Evolutionary conservation across 495 filamentous ascomycete genomes (phyloP), one percentile per base, ranked within the genome.

Genomic region (Talaromyces adpressus): DNA sequence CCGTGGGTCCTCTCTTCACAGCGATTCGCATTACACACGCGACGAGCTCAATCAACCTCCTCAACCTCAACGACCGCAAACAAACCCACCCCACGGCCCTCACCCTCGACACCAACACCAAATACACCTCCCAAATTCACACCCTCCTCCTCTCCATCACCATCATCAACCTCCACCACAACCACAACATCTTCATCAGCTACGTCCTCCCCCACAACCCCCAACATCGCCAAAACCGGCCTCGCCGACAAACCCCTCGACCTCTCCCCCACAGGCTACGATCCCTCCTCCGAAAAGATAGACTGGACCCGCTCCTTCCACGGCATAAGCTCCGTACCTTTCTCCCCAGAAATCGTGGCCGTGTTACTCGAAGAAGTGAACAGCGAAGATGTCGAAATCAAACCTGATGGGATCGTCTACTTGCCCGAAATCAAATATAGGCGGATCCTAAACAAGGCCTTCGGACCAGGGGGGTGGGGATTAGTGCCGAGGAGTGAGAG

Each of bases 341-440:
- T 98, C 76, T 75, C 85, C 29, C 81, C 88, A 59, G 92, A 97
- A 80, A 81, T 86, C 14, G 82, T 87, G 4, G 83, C 88, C 30
- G 77, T 92, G 5, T 76, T 98, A 57, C 82, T 91, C 62, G 82
- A 84, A 30, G 85, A 85, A 23, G 77, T 92, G 9, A 75, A 85
- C 39, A 75, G 82, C 6, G 83, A 89, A 18, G 93, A 98, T 74
- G 85, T 98, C 53, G 94, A 98, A 81, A 87, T 98, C 69, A 98
- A 98, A 79, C 89, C 91, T 27, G 94, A 98, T 76, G 94, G 94
- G 30, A 95, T 98, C 68, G 79, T 97, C 56, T 98, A 97, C 72
- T 82, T 98, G 61, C 94, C 94, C 14, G 94, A 98, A 83, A 98
- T 98, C 79, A 98, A 98, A 75, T 98, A 98, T 75, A 81, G 94